Evolutionary conservation across 345 rosid genomes (phyloP).

Genomic region (Pistacia integerrima): DNA sequence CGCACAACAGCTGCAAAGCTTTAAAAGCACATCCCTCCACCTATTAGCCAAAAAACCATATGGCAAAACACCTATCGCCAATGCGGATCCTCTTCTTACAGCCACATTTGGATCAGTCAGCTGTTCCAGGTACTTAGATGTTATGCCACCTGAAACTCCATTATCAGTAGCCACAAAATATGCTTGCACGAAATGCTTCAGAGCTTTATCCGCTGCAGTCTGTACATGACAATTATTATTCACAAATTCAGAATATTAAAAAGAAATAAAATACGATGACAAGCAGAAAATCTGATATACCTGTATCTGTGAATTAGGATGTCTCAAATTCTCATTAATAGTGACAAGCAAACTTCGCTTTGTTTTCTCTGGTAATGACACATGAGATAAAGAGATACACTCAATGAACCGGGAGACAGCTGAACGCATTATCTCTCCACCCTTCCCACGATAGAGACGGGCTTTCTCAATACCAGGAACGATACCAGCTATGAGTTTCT

Average conservation of each 20-base stretch:
- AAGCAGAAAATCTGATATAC: slow-evolving; percentile 37
- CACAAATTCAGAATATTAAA: slow-evolving; percentile 12
- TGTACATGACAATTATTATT: slow-evolving; percentile 33
- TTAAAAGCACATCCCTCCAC: slow-evolving; percentile 69
- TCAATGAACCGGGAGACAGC: slow-evolving; percentile 94
- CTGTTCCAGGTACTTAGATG: slow-evolving; percentile 62
- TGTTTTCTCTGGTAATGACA: slow-evolving; percentile 70
- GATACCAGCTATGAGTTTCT: slow-evolving; percentile 68
- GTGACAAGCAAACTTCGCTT: slow-evolving; percentile 68
- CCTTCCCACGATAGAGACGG: slow-evolving; percentile 97
- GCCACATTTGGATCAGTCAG: slow-evolving; percentile 82
- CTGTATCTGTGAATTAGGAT: slow-evolving; percentile 97
- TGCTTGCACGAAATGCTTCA: slow-evolving; percentile 64
- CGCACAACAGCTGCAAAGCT: slow-evolving; percentile 69
- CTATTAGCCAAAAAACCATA: slow-evolving; percentile 57
- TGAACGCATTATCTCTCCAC: slow-evolving; percentile 97
- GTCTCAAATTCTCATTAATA: slow-evolving; percentile 82
- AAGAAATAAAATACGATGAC: slow-evolving; percentile 8
- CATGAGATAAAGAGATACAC: slow-evolving; percentile 64
- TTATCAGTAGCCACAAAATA: slow-evolving; percentile 44
- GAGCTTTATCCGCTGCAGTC: slow-evolving; percentile 80
- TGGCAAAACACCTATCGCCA: slow-evolving; percentile 84
- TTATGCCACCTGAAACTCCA: slow-evolving; percentile 42
- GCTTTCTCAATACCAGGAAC: slow-evolving; percentile 95
- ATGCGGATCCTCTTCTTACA: slow-evolving; percentile 88